Percentiles rank a stretch among this genome's conserved stretches.
These are phyloP conservation scores for Macroventuria anomochaeta DNA, from an alignment of 2,329 filamentous ascomycete species.

Conservation along the genomic window DNA sequence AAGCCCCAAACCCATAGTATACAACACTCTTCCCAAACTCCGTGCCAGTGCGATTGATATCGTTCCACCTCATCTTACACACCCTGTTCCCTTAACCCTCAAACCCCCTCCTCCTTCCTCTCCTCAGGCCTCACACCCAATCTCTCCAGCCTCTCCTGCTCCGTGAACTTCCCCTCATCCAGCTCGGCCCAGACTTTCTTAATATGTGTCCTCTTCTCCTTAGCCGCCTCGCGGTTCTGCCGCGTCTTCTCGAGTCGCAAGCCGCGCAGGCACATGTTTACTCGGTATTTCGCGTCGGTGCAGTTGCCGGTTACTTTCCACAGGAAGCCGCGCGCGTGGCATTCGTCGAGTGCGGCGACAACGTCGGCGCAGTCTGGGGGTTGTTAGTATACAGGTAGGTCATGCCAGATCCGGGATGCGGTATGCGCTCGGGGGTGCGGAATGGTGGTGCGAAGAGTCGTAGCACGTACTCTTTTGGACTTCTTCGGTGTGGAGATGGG, in stretches of 20 bases:
- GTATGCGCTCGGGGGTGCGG: no score
- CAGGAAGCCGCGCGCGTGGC: slow-evolving; percentile 89
- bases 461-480: slow-evolving; percentile 76
- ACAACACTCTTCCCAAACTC: slow-evolving; percentile 3
- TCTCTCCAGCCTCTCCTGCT: not conserved
- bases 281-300: slow-evolving; percentile 81
- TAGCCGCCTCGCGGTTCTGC: slow-evolving; percentile 74
- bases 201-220: slow-evolving; percentile 73
- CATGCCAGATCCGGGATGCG: no score
- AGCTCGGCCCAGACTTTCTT: slow-evolving; percentile 81
- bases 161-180: slow-evolving; percentile 65
- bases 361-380: slow-evolving; percentile 86
- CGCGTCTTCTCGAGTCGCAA: slow-evolving; percentile 81
- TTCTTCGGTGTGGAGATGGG: slow-evolving; percentile 91
- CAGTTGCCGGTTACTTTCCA: slow-evolving; percentile 92
- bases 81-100: not conserved
- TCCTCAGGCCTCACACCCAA: not conserved
- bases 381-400: no score
- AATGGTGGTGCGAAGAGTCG: no score
- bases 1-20: not conserved
- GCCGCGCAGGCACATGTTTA: slow-evolving; percentile 82
- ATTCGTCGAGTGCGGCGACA: slow-evolving; percentile 93
- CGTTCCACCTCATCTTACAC: not conserved
- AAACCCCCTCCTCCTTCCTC: not conserved
- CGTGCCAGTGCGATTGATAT: not conserved